phyloP scores from a whole-genome alignment of 1,139 yeast genomes.

The Fermentozyma sake region DNA sequence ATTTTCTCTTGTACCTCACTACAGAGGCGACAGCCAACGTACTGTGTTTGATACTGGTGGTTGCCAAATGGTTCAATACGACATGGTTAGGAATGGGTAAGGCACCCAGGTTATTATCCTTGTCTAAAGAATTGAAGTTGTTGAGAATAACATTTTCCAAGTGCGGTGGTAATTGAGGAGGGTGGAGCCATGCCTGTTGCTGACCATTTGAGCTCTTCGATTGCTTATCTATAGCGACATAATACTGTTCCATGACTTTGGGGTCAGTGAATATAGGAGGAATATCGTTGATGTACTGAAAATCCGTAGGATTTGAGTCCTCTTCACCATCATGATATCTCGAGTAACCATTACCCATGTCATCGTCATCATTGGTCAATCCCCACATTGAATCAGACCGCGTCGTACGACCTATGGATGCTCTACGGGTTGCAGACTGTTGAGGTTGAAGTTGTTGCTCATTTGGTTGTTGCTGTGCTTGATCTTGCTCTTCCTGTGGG shows the following conservation, averaged over 20 bases:
- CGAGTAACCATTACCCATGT: constrained; percentile 77
- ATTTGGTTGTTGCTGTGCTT: constrained; percentile 5
- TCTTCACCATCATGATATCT: constrained; percentile 70
- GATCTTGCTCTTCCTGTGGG: constrained; percentile 9
- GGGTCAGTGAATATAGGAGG: constrained; percentile 91
- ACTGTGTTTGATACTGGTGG: constrained; percentile 46
- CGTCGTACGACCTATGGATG: constrained; percentile 18
- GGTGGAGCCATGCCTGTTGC: constrained; percentile 65
- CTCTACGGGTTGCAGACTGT: constrained; percentile 6
- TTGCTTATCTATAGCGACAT: constrained; percentile 67
- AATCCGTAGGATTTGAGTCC: constrained; percentile 16
- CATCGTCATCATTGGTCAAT: constrained; percentile 63
- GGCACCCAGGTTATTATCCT: constrained; percentile 46
- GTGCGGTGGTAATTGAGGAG: constrained; percentile 51
- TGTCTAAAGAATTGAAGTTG: constrained; percentile 43
- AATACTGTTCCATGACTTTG: constrained; percentile 55
- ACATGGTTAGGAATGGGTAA: constrained; percentile 48
- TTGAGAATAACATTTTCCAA: constrained; percentile 45
- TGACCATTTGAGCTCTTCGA: constrained; percentile 59
- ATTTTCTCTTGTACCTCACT: constrained; percentile 44
- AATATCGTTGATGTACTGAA: constrained; percentile 60
- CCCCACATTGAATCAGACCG: constrained; percentile 53
- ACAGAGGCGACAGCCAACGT: constrained; percentile 48
- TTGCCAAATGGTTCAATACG: constrained; percentile 45
- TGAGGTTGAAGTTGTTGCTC: constrained; percentile 8